Evolutionary conservation across 441 rosid genomes (phyloP), one percentile per base, ranked within the genome.

Genomic region (Theobroma grandiflorum): DNA sequence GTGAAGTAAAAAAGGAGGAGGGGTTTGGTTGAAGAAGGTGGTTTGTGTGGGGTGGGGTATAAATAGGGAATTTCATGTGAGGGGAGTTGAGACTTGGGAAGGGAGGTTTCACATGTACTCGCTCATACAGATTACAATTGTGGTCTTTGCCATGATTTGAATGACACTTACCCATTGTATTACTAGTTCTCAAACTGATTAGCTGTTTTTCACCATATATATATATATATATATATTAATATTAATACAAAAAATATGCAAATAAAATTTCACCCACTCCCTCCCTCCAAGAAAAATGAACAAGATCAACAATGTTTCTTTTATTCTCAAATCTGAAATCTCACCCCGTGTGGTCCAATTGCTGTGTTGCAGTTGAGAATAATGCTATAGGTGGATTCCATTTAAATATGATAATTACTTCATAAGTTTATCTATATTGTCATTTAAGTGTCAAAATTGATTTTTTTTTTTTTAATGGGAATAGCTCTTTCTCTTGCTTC

Each of bases 41-140:
- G 8, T 14, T 4, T 3, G 55, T 3, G 16, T 61, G 75, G 78
- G 68, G 76, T 4, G 20, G 82, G 81, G 79, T 72, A 68, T 84
- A 84, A 78, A 87, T 85, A 85, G 79, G 35, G 67, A 69, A 76
- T 53, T 64, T 26, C 0, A 6, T 33, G 16, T 18, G 58, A 16
- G 59, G 7, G 40, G 50, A 4, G 47, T 73, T 68, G 49, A 40
- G 52, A 49, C 2, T 62, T 76, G 70, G 45, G 15, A 5, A 4
- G 47, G 80, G 20, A 26, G 15, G 12, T 14, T 31, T 81, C 6
- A 14, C 12, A 20, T 84, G 78, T 58, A 53, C 37, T 50, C 18
- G 0, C 74, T 69, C 76, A 33, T 50, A 52, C 70, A 33, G 57
- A 6, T 33, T 26, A 10, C 2, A 6, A 0, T 0, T 35, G 40